These are phyloP conservation scores for Melanogaster broomeanus DNA, from an alignment of 768 basidiomycete genomes.

Conservation along the genomic window DNA sequence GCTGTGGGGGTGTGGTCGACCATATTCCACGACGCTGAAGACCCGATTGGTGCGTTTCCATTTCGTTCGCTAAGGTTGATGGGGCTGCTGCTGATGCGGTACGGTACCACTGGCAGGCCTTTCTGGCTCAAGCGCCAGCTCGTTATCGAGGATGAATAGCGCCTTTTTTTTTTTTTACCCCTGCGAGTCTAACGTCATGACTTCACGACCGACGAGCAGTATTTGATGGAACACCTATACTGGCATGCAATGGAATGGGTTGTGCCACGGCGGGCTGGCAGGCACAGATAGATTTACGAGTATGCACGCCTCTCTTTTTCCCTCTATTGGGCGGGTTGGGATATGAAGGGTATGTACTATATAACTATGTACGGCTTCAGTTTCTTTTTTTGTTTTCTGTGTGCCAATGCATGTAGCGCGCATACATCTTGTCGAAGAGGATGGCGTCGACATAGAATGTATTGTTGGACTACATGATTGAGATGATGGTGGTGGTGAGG, in stretches of 20 bases:
- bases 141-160: constrained; percentile 24
- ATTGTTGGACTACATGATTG: constrained; percentile 25
- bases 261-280: too few species aligned
- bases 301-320: too few species aligned
- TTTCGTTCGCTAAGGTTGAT: not conserved
- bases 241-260: too few species aligned
- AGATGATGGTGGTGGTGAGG: constrained; percentile 1
- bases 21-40: constrained; percentile 43
- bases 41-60: constrained; percentile 45
- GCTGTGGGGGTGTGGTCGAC: constrained; percentile 58
- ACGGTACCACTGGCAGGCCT: too few species aligned
- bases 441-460: constrained; percentile 58
- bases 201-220: too few species aligned
- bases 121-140: constrained; percentile 31
- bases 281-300: too few species aligned
- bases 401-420: too few species aligned
- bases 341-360: too few species aligned
- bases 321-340: too few species aligned
- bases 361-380: too few species aligned
- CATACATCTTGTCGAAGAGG: constrained; percentile 68
- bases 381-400: too few species aligned
- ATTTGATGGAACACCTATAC: too few species aligned
- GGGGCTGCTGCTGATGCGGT: not conserved
- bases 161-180: not conserved
- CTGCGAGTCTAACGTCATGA: not conserved